Evolutionary conservation across 805 yeast species (phyloP).

Genomic region (Starmera amethionina): DNA sequence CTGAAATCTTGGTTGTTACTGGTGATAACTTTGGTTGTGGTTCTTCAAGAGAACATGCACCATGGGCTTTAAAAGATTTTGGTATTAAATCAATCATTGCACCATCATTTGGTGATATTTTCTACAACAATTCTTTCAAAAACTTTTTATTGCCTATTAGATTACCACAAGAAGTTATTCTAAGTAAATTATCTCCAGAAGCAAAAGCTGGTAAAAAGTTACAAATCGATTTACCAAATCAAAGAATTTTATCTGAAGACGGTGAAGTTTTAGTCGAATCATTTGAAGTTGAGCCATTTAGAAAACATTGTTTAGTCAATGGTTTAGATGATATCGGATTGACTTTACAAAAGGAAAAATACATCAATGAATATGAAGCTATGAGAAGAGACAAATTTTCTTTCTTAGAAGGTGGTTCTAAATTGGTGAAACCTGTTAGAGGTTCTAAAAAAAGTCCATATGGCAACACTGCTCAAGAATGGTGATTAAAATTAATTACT

Average conservation of each 20-base stretch:
- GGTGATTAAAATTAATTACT: slow-evolving; percentile 31
- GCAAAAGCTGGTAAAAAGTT: slow-evolving; percentile 63
- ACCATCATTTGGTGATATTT: slow-evolving; percentile 97
- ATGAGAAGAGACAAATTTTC: slow-evolving; percentile 73
- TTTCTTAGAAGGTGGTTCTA: slow-evolving; percentile 86
- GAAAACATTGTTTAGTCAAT: slow-evolving; percentile 89
- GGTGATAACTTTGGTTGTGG: slow-evolving; percentile 99
- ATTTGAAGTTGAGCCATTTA: slow-evolving; percentile 83
- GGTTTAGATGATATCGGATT: slow-evolving; percentile 97
- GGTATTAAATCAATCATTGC: slow-evolving; percentile 95
- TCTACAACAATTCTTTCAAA: slow-evolving; percentile 94
- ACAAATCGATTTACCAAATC: slow-evolving; percentile 79
- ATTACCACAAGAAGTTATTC: slow-evolving; percentile 69
- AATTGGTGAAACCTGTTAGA: slow-evolving; percentile 49
- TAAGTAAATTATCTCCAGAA: slow-evolving; percentile 63
- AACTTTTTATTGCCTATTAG: slow-evolving; percentile 92
- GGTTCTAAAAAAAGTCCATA: slow-evolving; percentile 61
- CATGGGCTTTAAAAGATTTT: slow-evolving; percentile 97
- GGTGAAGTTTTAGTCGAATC: slow-evolving; percentile 71
- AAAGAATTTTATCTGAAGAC: slow-evolving; percentile 57
- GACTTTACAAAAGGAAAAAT: slow-evolving; percentile 82
- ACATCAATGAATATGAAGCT: slow-evolving; percentile 64
- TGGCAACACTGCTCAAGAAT: slow-evolving; percentile 65
- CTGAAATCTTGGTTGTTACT: slow-evolving; percentile 80
- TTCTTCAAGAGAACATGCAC: slow-evolving; percentile 98